A percentile compares a stretch with the other conserved stretches of the same genome.
Conservation (phyloP, 306 rosid species). For the Crotalaria pallida region DNA sequence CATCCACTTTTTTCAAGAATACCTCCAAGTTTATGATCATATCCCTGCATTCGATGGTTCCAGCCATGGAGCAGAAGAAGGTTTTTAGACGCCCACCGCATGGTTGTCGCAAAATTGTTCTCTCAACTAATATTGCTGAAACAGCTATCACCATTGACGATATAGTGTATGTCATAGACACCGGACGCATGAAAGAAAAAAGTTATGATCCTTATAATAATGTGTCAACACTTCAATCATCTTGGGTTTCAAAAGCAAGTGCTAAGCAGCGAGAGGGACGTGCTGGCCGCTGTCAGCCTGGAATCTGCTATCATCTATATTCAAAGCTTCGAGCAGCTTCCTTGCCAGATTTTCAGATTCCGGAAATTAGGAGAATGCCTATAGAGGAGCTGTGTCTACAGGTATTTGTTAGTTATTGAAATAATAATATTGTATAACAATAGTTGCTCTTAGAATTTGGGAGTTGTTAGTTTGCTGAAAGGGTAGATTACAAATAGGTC, state of each 20-base stretch:
- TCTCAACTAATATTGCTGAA: conserved; percentile 92
- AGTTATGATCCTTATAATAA: conserved; percentile 86
- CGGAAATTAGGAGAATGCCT: conserved; percentile 93
- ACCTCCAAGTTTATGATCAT: conserved; percentile 43
- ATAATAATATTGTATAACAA: no score
- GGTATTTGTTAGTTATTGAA: conserved; percentile 35
- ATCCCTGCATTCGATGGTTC: conserved; percentile 87
- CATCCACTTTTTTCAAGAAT: conserved; percentile 51
- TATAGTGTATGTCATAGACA: conserved; percentile 85
- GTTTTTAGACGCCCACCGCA: conserved; percentile 56
- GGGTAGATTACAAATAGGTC: no score
- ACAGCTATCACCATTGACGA: conserved; percentile 94
- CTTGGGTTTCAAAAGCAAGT: conserved; percentile 97
- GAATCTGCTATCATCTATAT: conserved; percentile 87
- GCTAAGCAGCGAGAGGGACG: conserved; percentile 96
- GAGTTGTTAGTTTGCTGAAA: no score
- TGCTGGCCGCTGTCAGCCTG: conserved; percentile 98
- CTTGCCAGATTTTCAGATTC: conserved; percentile 75
- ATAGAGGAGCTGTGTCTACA: conserved; percentile 92
- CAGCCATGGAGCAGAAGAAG: conserved; percentile 67
- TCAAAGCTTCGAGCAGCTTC: conserved; percentile 61
- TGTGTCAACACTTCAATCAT: conserved; percentile 84
- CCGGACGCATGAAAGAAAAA: conserved; percentile 89
- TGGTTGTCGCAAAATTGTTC: conserved; percentile 90
- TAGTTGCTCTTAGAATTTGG: no score